Evolutionary conservation across 306 rosid genomes (phyloP).

Genomic region (Alnus glutinosa): DNA sequence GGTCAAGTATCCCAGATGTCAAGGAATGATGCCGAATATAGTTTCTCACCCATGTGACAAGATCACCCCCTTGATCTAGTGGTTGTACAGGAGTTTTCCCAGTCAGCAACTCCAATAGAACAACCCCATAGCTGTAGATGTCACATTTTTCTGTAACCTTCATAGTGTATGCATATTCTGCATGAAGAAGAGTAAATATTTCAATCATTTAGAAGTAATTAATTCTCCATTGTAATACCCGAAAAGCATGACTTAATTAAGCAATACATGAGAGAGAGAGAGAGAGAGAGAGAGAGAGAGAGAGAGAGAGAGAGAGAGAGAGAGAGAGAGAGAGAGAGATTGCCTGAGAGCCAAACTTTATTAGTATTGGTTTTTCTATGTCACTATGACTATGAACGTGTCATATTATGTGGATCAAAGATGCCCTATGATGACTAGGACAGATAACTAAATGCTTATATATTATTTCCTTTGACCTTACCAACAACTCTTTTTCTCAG

Average conservation of each 20-base stretch:
- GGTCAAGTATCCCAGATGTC: constrained; percentile 66
- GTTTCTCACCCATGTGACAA: constrained; percentile 70
- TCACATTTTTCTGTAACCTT: constrained; percentile 96
- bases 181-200: constrained; percentile 19
- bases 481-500: neutral
- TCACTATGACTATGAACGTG: neutral
- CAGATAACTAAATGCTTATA: neutral
- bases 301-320: neutral
- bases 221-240: neutral
- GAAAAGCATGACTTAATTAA: neutral
- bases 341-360: neutral
- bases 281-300: neutral
- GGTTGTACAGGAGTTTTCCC: constrained; percentile 94
- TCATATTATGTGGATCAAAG: neutral
- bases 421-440: neutral
- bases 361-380: neutral
- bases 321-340: neutral
- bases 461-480: neutral
- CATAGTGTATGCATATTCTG: constrained; percentile 99
- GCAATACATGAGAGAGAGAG: neutral
- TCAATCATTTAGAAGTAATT: constrained; percentile 8
- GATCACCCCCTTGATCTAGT: constrained; percentile 87
- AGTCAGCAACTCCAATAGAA: constrained; percentile 83
- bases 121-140: constrained; percentile 93
- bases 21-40: constrained; percentile 56